These are phyloP conservation scores for Alternaria sp. DNA, from an alignment of 2,329 filamentous ascomycete genomes.

Conservation along the genomic window DNA sequence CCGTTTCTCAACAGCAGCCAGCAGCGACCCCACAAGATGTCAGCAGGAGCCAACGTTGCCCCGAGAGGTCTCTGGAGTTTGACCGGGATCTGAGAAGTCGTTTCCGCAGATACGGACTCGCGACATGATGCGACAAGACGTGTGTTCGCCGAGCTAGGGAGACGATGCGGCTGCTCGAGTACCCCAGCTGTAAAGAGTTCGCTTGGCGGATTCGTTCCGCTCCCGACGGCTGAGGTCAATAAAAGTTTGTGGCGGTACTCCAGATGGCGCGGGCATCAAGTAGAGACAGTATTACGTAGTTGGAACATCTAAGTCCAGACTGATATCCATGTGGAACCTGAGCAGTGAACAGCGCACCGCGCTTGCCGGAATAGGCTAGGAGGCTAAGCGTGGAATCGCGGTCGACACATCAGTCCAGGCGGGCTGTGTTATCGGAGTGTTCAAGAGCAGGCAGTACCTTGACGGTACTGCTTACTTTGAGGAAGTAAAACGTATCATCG, in stretches of 20 bases:
- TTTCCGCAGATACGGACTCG: neutral
- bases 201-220: neutral
- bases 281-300: neutral
- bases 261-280: neutral
- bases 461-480: neutral
- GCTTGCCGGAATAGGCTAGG: neutral
- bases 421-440: neutral
- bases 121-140: neutral
- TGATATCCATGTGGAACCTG: neutral
- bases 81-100: neutral
- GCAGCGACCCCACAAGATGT: neutral
- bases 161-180: constrained; percentile 2
- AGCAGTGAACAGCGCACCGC: neutral
- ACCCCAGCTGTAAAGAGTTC: constrained; percentile 2
- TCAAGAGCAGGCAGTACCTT: neutral
- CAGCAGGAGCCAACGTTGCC: constrained; percentile 5
- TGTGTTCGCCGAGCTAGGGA: neutral
- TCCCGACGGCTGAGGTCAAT: neutral
- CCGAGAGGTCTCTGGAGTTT: neutral
- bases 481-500: neutral
- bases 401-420: neutral
- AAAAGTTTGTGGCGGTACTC: neutral
- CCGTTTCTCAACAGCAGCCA: constrained; percentile 5
- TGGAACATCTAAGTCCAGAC: neutral
- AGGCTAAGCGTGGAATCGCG: neutral